These are phyloP conservation scores for Xylaria sp. DNA, from an alignment of 2,329 filamentous ascomycete species.

Conservation along the genomic window DNA sequence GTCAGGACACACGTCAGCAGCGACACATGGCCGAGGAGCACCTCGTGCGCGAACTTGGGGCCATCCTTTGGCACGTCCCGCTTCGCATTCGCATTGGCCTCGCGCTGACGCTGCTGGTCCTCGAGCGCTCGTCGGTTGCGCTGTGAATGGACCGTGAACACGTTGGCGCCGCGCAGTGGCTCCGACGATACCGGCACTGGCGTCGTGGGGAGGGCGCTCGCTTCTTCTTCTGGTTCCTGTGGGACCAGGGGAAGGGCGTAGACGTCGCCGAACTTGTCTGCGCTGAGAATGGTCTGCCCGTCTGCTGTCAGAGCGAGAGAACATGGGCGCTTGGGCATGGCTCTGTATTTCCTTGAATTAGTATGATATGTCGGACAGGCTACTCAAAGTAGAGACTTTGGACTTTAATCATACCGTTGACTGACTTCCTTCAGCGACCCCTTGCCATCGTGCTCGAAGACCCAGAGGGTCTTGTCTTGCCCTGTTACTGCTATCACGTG, in stretches of 20 bases:
- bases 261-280: conserved; percentile 97
- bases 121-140: conserved; percentile 71
- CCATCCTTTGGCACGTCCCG: conserved; percentile 51
- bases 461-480: conserved; percentile 92
- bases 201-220: conserved; percentile 10
- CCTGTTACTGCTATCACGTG: conserved; percentile 82
- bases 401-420: conserved; percentile 66
- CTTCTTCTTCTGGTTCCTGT: conserved; percentile 18
- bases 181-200: conserved; percentile 38
- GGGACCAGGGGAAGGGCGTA: conserved; percentile 82
- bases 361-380: conserved; percentile 29
- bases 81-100: conserved; percentile 36
- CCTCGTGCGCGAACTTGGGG: conserved; percentile 75
- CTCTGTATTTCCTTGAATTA: conserved; percentile 59
- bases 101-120: conserved; percentile 61
- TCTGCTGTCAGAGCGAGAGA: conserved; percentile 77
- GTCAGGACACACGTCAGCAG: conserved; percentile 83
- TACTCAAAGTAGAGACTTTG: neutral
- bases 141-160: conserved; percentile 71
- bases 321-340: conserved; percentile 90
- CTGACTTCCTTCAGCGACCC: conserved; percentile 75
- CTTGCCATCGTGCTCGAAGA: conserved; percentile 75
- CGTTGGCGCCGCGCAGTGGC: conserved; percentile 61
- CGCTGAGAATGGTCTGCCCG: conserved; percentile 78
- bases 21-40: conserved; percentile 93